These are phyloP conservation scores for Poronia punctata DNA, from an alignment of 495 filamentous ascomycete species.

Conservation along the genomic window DNA sequence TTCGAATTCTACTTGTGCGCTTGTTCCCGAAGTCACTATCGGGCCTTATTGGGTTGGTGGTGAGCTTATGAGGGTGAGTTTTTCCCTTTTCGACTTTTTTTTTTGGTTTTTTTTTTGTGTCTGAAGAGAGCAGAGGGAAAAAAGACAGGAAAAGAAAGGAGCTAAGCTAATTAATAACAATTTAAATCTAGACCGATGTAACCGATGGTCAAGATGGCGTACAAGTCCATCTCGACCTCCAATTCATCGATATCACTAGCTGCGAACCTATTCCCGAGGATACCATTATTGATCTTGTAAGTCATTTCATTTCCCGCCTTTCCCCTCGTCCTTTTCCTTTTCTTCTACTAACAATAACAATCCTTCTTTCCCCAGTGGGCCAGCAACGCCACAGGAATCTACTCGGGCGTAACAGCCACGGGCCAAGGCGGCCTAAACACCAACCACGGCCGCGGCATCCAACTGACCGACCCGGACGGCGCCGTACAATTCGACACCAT, in stretches of 20 bases:
- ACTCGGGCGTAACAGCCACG: constrained; percentile 28
- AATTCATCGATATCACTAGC: constrained; percentile 47
- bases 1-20: constrained; percentile 26
- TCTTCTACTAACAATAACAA: neutral
- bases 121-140: too few relatives aligned
- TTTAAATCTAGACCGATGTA: constrained; percentile 42
- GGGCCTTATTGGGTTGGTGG: constrained; percentile 35
- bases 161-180: constrained; percentile 20
- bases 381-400: constrained; percentile 49
- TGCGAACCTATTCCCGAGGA: constrained; percentile 41
- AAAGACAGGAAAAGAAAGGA: neutral
- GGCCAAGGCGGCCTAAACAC: constrained; percentile 36
- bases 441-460: constrained; percentile 44
- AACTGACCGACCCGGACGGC: constrained; percentile 40
- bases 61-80: constrained; percentile 35
- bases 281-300: constrained; percentile 48
- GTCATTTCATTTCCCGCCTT: too few relatives aligned
- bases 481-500: constrained; percentile 42
- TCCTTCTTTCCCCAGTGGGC: constrained; percentile 12
- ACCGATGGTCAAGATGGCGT: constrained; percentile 41
- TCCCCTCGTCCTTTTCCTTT: neutral
- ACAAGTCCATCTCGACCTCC: constrained; percentile 44
- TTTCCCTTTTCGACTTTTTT: neutral
- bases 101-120: too few relatives aligned
- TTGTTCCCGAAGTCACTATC: constrained; percentile 31